Evolutionary conservation across 371 early-diverging fungal species (phyloP), one percentile per base, ranked within the genome.

Genomic region (Rhizopus sp.): DNA sequence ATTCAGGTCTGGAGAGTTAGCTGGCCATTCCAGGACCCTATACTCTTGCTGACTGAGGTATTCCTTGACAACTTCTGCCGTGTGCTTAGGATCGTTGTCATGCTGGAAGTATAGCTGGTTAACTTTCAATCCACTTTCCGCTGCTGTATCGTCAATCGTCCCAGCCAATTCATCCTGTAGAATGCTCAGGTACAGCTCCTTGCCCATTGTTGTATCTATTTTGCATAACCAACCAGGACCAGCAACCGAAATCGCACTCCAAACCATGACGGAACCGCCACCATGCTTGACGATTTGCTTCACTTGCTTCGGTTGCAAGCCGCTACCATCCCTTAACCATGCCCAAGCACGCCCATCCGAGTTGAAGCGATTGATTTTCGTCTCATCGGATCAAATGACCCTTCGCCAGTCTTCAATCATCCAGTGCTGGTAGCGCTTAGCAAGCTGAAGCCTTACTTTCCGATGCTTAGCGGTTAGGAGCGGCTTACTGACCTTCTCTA

Each of bases 1-100:
- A 34, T 70, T 72, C 3, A 72, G 47, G 38, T 77, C 66, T 5
- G 63, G 66, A 9, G 70, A 73, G 44, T 72, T 66, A 6, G 72
- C 54, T 32, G 72, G 71, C 72, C 67, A 72, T 5, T 60, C 47
- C 12, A 76, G 49, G 4, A 66, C 48, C 30, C 23, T 33, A 42
- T 60, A 55, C 6, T 32, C 29, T 37, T 60, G 29, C 9, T 60
- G 1, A 3, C 38, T 42, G 15, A 68, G 45, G 48, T 41, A 65
- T 16, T 59, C 50, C 13, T 50, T 23, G 5, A 55, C 58, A 17
- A 62, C n/a, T 17, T 63, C 60, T 8, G 66, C 51, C 40, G 54
- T 72, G 35, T 72, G 77, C 45, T 70, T 38, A 1, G 60, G 17
- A 33, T 60, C 60, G 46, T 69, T 69, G 59, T 69, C 70, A 39